phyloP scores from a whole-genome alignment of 176 grass and related monocot species.

The Eleusine indica region DNA sequence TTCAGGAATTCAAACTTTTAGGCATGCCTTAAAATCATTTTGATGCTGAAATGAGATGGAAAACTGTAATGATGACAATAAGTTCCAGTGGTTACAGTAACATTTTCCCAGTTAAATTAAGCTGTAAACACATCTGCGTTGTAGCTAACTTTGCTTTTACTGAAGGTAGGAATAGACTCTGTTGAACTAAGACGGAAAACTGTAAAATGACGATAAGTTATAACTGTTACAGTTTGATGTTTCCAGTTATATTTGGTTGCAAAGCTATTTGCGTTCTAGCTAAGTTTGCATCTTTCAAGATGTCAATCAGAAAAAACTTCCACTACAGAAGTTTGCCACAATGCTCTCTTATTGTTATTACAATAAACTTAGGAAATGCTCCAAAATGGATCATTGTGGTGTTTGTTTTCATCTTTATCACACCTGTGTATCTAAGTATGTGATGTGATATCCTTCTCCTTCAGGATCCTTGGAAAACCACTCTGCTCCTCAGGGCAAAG shows the following conservation, averaged over 20 bases:
- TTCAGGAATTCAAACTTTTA: not conserved
- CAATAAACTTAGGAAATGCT: not conserved
- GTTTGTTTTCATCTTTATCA: not conserved
- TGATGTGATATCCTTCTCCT: not conserved
- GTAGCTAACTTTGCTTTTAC: no score
- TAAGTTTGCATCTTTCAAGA: not conserved
- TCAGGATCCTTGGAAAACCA: conserved; percentile 99
- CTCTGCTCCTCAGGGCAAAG: conserved; percentile 88
- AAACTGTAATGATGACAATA: not conserved
- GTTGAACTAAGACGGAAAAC: not conserved
- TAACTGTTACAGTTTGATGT: not conserved
- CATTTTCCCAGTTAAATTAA: no score
- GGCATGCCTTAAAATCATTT: not conserved
- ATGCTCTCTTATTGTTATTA: not conserved
- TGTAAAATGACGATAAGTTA: not conserved
- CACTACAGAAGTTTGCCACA: not conserved
- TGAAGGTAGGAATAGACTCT: no score
- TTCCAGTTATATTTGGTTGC: not conserved
- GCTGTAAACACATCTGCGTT: no score
- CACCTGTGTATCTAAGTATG: not conserved
- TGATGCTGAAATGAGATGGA: not conserved
- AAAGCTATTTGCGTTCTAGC: not conserved
- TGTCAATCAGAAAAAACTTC: not conserved
- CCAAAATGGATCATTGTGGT: not conserved
- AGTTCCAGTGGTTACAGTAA: not conserved